Evolutionary conservation across 2,329 filamentous ascomycete genomes (phyloP).

Genomic region (Colletotrichum orchidophilum): DNA sequence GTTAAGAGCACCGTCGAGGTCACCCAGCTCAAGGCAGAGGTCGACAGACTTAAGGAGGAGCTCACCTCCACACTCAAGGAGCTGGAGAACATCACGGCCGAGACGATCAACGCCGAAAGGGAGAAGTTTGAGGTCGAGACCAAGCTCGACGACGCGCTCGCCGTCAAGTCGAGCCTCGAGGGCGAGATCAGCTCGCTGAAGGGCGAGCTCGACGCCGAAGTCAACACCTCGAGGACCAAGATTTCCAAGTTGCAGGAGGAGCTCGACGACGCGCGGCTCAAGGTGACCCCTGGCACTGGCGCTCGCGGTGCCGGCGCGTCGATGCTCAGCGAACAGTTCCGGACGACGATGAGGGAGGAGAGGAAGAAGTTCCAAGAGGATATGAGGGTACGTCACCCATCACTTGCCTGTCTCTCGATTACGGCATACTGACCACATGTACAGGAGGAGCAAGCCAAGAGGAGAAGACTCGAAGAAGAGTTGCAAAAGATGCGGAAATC

Average conservation of each 20-base stretch:
- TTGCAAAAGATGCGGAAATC: conserved; percentile 53
- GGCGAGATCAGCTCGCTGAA: conserved; percentile 47
- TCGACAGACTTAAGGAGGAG: conserved; percentile 61
- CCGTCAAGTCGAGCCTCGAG: conserved; percentile 48
- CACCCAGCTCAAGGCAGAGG: conserved; percentile 55
- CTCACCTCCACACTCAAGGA: conserved; percentile 60
- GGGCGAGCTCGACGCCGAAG: conserved; percentile 52
- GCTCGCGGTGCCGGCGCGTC: conserved; percentile 55
- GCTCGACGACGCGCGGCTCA: conserved; percentile 60
- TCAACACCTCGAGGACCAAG: conserved; percentile 46
- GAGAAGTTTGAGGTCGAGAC: conserved; percentile 58
- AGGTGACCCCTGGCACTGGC: conserved; percentile 45
- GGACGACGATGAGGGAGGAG: conserved; percentile 65
- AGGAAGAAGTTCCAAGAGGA: conserved; percentile 66
- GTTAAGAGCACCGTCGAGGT: conserved; percentile 59
- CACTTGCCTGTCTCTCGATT: not conserved
- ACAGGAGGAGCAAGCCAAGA: conserved; percentile 60
- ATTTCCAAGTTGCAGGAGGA: conserved; percentile 58
- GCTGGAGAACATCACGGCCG: conserved; percentile 62
- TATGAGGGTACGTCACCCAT: conserved; percentile 51
- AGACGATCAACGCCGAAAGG: conserved; percentile 59
- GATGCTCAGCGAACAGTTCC: conserved; percentile 66
- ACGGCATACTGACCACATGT: conserved; percentile 41
- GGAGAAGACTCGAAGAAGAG: conserved; percentile 62
- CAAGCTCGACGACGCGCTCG: conserved; percentile 52